A percentile compares a stretch with the other conserved stretches of the same genome.
phyloP scores from a whole-genome alignment of 345 rosid species.

The Eucalyptus melliodora region DNA sequence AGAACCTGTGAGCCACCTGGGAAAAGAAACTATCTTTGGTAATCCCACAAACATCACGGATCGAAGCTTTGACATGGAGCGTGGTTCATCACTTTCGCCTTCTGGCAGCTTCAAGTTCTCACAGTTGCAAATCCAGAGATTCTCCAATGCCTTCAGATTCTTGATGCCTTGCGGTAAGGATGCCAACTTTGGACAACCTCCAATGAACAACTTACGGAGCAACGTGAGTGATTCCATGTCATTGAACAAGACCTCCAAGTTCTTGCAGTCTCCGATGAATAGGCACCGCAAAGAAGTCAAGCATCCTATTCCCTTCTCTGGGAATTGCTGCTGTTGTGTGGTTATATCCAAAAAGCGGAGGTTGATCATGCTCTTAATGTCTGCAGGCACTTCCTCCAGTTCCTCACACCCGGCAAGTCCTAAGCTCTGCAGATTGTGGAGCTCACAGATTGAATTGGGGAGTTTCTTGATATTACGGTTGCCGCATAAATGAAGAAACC shows the following conservation, averaged over 20 bases:
- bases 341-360: conserved; percentile 3
- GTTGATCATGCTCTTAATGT: neutral
- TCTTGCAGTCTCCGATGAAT: neutral
- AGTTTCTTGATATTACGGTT: neutral
- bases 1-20: conserved; percentile 4
- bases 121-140: neutral
- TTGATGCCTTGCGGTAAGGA: neutral
- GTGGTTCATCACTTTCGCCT: neutral
- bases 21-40: neutral
- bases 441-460: conserved; percentile 4
- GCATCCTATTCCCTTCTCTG: neutral
- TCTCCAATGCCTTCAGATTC: neutral
- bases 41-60: neutral
- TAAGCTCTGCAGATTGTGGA: conserved; percentile 5
- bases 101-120: neutral
- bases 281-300: neutral
- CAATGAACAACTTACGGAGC: neutral
- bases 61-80: neutral
- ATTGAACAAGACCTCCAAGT: conserved; percentile 1
- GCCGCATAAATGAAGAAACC: neutral
- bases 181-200: neutral
- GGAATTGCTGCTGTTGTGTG: neutral
- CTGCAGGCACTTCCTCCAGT: conserved; percentile 4
- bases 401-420: neutral
- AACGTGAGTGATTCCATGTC: neutral